A percentile compares a stretch with the other conserved stretches of the same genome.
Conservation (phyloP, 2,329 filamentous ascomycete genomes). For the Apiospora saccharicola region DNA sequence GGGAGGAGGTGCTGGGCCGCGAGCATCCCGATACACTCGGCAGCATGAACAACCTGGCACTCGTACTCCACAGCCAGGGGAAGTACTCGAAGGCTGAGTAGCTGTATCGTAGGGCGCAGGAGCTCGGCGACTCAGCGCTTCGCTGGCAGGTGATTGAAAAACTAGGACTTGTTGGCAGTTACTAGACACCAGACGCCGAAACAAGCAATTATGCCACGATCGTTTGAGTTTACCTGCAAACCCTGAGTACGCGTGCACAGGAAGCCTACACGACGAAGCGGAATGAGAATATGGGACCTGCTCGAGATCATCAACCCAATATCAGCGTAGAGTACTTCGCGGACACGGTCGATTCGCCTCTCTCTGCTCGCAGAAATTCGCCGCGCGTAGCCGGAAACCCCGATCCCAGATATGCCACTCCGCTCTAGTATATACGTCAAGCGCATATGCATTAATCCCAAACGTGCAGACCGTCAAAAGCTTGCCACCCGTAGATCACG, state of each 20-base stretch:
- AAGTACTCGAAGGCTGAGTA: no score
- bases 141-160: no score
- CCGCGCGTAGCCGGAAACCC: background rate
- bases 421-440: slow-evolving; percentile 10
- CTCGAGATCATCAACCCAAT: background rate
- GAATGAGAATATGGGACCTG: background rate
- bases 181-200: no score
- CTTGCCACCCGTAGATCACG: slow-evolving; percentile 1
- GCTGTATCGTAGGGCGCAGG: no score
- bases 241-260: background rate
- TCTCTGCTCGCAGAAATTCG: background rate
- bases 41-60: background rate
- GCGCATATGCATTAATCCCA: background rate
- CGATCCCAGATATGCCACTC: background rate
- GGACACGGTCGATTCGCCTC: background rate
- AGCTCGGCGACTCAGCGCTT: no score
- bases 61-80: no score
- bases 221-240: no score
- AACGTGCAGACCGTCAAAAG: background rate
- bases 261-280: background rate
- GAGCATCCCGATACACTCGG: background rate
- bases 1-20: background rate
- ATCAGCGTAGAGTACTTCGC: slow-evolving; percentile 1
- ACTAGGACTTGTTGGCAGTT: no score
- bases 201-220: no score